phyloP scores from a whole-genome alignment of 352 stramenopile species.

The Elongisporangium undulatum region DNA sequence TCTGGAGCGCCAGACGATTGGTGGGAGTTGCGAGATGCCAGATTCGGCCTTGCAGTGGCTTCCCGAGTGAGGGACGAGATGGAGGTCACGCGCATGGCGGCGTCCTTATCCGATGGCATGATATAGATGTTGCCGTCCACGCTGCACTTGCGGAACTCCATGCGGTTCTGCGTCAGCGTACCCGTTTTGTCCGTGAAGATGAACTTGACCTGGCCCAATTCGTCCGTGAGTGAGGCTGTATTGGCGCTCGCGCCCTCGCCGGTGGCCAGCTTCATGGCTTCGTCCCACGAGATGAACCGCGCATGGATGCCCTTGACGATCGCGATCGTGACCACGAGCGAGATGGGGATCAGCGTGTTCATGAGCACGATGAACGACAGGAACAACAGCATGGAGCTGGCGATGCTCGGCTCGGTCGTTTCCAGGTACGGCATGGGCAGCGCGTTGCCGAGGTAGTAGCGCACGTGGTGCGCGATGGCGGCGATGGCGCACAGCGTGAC shows the following conservation, averaged over 20 bases:
- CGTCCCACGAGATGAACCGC: constrained; percentile 79
- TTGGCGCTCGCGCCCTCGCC: constrained; percentile 76
- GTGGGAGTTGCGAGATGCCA: neutral
- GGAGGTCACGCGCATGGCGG: constrained; percentile 20
- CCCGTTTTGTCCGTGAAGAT: constrained; percentile 95
- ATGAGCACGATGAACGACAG: constrained; percentile 90
- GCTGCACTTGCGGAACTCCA: constrained; percentile 95
- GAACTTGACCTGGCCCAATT: constrained; percentile 90
- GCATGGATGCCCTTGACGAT: constrained; percentile 72
- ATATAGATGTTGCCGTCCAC: constrained; percentile 88
- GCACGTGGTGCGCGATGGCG: constrained; percentile 28
- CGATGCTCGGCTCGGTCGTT: constrained; percentile 2
- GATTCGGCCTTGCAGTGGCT: constrained; percentile 1
- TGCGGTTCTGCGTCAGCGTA: constrained; percentile 93
- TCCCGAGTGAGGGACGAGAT: constrained; percentile 28
- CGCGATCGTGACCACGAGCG: constrained; percentile 87
- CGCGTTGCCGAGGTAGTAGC: constrained; percentile 6
- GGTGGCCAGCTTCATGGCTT: constrained; percentile 40
- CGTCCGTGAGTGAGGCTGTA: constrained; percentile 89
- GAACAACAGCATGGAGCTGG: constrained; percentile 59
- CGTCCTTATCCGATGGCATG: constrained; percentile 24
- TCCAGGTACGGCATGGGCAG: constrained; percentile 4
- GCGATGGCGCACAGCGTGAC: constrained; percentile 59
- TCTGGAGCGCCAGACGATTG: neutral
- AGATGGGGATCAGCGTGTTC: constrained; percentile 93